Conservation (phyloP, 225 moss, liverwort and hornwort genomes). For the Marchantia paleacea region DNA sequence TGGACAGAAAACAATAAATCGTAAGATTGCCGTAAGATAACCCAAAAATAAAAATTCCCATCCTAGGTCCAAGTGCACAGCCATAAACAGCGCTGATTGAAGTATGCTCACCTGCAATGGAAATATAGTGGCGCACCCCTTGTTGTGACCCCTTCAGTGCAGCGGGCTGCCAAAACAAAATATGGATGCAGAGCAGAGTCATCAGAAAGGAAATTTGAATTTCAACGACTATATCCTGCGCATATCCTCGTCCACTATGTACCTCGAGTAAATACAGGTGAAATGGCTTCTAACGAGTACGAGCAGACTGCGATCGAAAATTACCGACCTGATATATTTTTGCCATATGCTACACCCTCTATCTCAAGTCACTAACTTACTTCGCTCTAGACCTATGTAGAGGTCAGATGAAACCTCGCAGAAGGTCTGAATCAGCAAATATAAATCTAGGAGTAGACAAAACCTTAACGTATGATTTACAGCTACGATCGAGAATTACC, state of each 20-base stretch:
- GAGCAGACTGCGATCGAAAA: no score
- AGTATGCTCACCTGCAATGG: slow-evolving; percentile 28
- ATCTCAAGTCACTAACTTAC: no score
- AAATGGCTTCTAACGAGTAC: not conserved
- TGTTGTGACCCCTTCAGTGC: slow-evolving; percentile 24
- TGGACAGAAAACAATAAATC: not conserved
- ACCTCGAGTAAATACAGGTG: not conserved
- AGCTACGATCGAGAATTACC: no score
- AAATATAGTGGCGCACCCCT: slow-evolving; percentile 32
- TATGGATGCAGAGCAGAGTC: not conserved
- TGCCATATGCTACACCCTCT: no score
- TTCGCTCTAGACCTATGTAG: no score
- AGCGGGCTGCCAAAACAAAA: slow-evolving; percentile 29
- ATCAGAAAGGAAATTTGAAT: not conserved
- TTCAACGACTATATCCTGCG: not conserved
- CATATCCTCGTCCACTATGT: no score
- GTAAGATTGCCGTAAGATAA: slow-evolving; percentile 7
- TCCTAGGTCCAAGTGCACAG: no score
- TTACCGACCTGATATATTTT: no score
- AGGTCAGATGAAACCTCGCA: not conserved
- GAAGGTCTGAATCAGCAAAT: no score
- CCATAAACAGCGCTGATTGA: no score
- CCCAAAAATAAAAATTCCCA: not conserved
- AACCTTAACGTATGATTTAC: no score
- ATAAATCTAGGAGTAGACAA: no score